Evolutionary conservation across 805 yeast species (phyloP), one percentile per base, ranked within the genome.

Genomic region (Zygoascus flipseniorum): DNA sequence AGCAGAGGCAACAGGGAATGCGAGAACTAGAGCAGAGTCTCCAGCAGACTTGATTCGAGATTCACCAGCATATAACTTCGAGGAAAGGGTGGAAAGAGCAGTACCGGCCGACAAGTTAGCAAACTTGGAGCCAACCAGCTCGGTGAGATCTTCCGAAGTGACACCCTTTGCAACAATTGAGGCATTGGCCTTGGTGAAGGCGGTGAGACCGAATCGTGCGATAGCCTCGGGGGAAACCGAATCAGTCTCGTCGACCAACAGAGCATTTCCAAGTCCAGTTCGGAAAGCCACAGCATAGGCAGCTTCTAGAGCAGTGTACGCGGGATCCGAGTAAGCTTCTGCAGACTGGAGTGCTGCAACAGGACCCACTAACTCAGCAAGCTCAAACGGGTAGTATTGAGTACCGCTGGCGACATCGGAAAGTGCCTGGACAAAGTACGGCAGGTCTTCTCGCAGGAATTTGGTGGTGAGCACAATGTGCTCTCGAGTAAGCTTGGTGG

Each of bases 401-500:
- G 95, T 80, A 69, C 78, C 77, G 66, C 83, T 57, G 56, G 67
- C 67, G 53, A 85, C 86, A 63, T 83, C 83, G 65, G 87, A 92
- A 54, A 93, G 73, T 31, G 88, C 86, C 65, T 85, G 85, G 58
- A 92, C 95, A 71, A 81, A 93, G 79, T 83, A 93, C 56, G 98
- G 98, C 66, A 93, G 80, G 69, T 84, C 86, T 72, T 86, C 87
- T 69, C 83, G 83, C 72, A 92, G 79, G 76, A 93, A 93, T 62
- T 79, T 77, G 56, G 98, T 84, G 61, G 80, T 78, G 66, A 92
- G 79, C 57, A 86, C 80, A 59, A 93, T 80, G 64, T 84, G 76
- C 69, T 93, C 98, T 76, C 97, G 85, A 70, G 86, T 82, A 62
- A 89, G 83, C 54, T 67, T 64, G 46, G 95, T 76, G 49, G 78